A percentile compares a stretch with the other conserved stretches of the same genome.
Conservation (phyloP, 208 protist genomes). For the Crithidia thermophila region DNA sequence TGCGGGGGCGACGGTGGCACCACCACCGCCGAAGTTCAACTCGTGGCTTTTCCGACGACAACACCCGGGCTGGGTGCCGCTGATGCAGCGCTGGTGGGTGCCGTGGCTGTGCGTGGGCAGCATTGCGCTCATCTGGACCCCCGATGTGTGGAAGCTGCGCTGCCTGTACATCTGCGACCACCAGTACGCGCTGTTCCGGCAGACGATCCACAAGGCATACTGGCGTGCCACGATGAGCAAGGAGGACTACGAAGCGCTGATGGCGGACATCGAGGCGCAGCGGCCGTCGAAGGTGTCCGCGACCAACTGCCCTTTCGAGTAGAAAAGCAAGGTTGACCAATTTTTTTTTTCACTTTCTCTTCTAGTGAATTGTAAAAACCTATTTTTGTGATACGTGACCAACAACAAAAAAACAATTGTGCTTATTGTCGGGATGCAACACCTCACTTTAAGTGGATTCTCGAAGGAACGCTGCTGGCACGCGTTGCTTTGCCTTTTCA, state of each 20-base stretch:
- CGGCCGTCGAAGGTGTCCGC: constrained; percentile 44
- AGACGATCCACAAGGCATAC: constrained; percentile 73
- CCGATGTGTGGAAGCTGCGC: constrained; percentile 87
- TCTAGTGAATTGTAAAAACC: not conserved
- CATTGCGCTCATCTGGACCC: constrained; percentile 67
- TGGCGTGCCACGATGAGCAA: constrained; percentile 71
- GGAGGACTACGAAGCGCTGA: constrained; percentile 64
- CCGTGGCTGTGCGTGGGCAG: constrained; percentile 60
- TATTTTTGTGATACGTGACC: not conserved
- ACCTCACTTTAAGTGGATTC: too few species aligned
- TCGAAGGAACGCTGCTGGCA: too few species aligned
- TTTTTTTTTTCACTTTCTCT: not conserved
- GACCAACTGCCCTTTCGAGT: constrained; percentile 69
- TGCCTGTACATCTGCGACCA: constrained; percentile 71
- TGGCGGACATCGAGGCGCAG: constrained; percentile 54
- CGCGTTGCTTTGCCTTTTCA: too few species aligned
- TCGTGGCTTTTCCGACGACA: constrained; percentile 79
- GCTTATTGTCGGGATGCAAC: too few species aligned
- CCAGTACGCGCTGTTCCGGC: constrained; percentile 68
- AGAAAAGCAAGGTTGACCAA: too few species aligned
- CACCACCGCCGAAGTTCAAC: constrained; percentile 39
- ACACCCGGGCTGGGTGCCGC: constrained; percentile 73
- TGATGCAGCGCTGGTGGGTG: constrained; percentile 89
- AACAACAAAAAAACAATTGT: too few species aligned
- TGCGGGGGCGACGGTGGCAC: not conserved